These are phyloP conservation scores for Eimeria praecox DNA, from an alignment of 169 alveolate species.

Conservation along the genomic window DNA sequence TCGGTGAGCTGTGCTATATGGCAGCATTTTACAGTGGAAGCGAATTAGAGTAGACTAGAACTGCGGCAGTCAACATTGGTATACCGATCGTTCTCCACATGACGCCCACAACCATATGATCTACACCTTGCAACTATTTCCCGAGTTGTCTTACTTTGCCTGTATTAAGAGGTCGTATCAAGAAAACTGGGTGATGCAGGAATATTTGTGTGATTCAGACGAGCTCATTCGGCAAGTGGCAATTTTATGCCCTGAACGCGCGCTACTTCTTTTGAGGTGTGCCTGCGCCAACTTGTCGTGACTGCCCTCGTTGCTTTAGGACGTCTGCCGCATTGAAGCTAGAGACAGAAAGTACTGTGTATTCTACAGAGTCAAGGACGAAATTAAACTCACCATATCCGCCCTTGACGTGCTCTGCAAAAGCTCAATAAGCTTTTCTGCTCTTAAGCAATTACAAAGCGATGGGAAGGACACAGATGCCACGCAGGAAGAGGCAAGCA, in stretches of 20 bases:
- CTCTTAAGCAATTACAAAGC: conserved; percentile 81
- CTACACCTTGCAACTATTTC: too few species aligned
- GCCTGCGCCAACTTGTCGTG: neutral
- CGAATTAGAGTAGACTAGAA: neutral
- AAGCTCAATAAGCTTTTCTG: conserved; percentile 55
- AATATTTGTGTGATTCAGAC: neutral
- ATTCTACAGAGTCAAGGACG: conserved; percentile 74
- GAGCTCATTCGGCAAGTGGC: conserved; percentile 73
- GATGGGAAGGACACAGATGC: neutral
- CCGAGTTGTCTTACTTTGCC: neutral
- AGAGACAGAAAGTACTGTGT: neutral
- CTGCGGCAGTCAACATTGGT: neutral
- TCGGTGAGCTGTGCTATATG: conserved; percentile 20
- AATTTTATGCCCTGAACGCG: conserved; percentile 60
- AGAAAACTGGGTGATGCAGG: neutral
- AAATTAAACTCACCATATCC: conserved; percentile 68
- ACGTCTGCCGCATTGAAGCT: neutral
- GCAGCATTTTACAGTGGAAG: neutral
- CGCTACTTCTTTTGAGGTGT: conserved; percentile 50
- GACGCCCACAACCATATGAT: too few species aligned
- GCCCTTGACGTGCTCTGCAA: conserved; percentile 74
- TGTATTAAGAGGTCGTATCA: neutral
- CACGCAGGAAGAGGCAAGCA: conserved; percentile 19
- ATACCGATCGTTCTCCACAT: neutral
- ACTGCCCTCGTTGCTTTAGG: neutral